Percentiles rank a stretch among this genome's conserved stretches.
Evolutionary conservation across 495 filamentous ascomycete species (phyloP).

Genomic region (Podospora pseudoanserina): DNA sequence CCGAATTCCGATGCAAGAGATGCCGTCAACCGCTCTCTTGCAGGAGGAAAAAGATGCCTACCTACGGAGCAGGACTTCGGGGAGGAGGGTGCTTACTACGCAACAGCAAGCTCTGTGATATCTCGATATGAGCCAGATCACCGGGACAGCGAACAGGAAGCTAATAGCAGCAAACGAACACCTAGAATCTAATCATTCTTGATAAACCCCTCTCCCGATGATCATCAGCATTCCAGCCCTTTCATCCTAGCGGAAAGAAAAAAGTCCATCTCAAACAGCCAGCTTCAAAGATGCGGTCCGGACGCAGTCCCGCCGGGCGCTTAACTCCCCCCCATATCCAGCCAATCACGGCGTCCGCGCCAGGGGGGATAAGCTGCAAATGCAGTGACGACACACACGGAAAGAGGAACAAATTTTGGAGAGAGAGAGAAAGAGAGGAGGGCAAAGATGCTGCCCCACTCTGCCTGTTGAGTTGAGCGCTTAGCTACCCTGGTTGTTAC

Average conservation of each 20-base stretch:
- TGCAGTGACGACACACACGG: not conserved
- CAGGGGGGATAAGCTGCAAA: not conserved
- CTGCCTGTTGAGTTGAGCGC: constrained; percentile 8
- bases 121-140: not conserved
- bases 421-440: not conserved
- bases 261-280: not conserved
- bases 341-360: not conserved
- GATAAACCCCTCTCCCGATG: too few species aligned
- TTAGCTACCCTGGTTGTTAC: constrained; percentile 3
- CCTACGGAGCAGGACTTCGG: not conserved
- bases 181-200: not conserved
- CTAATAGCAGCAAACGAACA: not conserved
- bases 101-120: not conserved
- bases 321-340: not conserved
- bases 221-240: not conserved
- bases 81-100: not conserved
- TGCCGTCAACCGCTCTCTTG: not conserved
- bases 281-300: not conserved
- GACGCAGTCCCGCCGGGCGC: constrained; percentile 1
- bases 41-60: not conserved
- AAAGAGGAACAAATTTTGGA: not conserved
- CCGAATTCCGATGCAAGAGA: not conserved
- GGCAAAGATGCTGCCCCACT: not conserved
- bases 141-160: not conserved
- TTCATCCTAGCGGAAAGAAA: not conserved